Evolutionary conservation across 257 asterid genomes (phyloP).

Genomic region (Plantago ovata): DNA sequence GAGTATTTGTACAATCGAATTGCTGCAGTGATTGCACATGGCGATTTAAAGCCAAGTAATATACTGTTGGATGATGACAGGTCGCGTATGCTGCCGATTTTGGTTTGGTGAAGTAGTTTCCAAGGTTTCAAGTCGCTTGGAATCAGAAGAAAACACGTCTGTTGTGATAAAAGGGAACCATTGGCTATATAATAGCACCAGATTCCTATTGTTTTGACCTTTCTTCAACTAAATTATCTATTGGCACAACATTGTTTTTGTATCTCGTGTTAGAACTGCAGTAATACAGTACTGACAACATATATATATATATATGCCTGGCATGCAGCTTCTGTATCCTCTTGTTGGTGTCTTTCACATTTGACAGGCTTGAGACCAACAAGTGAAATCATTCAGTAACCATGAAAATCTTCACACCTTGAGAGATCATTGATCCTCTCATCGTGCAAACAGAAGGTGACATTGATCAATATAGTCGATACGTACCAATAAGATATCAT

Average conservation of each 20-base stretch:
- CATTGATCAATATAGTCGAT: no score
- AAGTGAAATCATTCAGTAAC: slow-evolving; percentile 24
- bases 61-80: slow-evolving; percentile 23
- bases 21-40: slow-evolving; percentile 7
- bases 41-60: slow-evolving; percentile 25
- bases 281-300: slow-evolving; percentile 24
- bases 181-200: slow-evolving; percentile 22
- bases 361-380: slow-evolving; percentile 40
- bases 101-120: slow-evolving; percentile 14
- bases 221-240: background rate
- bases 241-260: background rate
- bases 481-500: no score
- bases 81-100: slow-evolving; percentile 25
- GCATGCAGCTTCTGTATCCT: slow-evolving; percentile 40
- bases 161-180: slow-evolving; percentile 15
- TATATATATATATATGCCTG: slow-evolving; percentile 42
- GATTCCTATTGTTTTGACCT: background rate
- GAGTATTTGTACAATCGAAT: slow-evolving; percentile 23
- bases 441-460: slow-evolving; percentile 1
- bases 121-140: background rate
- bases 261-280: no score
- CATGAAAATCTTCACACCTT: slow-evolving; percentile 27
- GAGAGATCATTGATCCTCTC: slow-evolving; percentile 27
- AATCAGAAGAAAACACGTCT: slow-evolving; percentile 8
- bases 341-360: slow-evolving; percentile 36